These are phyloP conservation scores for Sphaerosporella brunnea DNA, from an alignment of 495 filamentous ascomycete species.

Conservation along the genomic window DNA sequence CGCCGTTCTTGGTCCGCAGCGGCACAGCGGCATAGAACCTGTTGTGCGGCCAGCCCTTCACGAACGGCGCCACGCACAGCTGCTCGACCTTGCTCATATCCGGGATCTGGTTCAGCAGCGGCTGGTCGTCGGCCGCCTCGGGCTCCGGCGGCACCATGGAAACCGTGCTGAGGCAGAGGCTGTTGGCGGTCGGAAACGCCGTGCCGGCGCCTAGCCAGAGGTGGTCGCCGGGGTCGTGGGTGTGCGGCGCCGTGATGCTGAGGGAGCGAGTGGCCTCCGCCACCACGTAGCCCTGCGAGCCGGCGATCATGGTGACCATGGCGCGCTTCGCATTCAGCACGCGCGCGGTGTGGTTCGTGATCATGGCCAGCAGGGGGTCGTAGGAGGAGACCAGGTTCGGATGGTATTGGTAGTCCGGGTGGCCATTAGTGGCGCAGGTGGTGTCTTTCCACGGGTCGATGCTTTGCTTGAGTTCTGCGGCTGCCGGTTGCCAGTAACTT, in stretches of 20 bases:
- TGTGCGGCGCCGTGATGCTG: constrained; percentile 29
- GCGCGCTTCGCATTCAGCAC: constrained; percentile 36
- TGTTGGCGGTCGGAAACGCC: constrained; percentile 30
- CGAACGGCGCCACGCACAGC: constrained; percentile 32
- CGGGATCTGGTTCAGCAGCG: constrained; percentile 31
- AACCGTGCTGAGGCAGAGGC: constrained; percentile 35
- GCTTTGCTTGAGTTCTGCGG: too few relatives aligned
- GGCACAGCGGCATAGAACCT: constrained; percentile 50
- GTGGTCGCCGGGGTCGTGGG: constrained; percentile 27
- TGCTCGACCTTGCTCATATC: constrained; percentile 35
- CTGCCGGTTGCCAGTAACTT: not conserved
- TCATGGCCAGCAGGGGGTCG: constrained; percentile 46
- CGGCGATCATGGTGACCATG: constrained; percentile 44
- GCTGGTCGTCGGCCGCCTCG: constrained; percentile 23
- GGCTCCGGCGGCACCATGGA: constrained; percentile 20
- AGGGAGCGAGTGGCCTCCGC: constrained; percentile 43
- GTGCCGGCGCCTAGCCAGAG: constrained; percentile 28
- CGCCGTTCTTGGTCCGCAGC: constrained; percentile 45
- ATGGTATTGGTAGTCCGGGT: too few relatives aligned
- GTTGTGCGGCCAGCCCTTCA: constrained; percentile 30
- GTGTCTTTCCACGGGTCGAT: not conserved
- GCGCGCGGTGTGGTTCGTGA: constrained; percentile 43
- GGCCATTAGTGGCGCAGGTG: not conserved
- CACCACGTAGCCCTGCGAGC: constrained; percentile 40
- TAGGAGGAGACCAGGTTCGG: constrained; percentile 14